These are phyloP conservation scores for Solanum hybrid DNA, from an alignment of 305 asterid genomes.

Conservation along the genomic window DNA sequence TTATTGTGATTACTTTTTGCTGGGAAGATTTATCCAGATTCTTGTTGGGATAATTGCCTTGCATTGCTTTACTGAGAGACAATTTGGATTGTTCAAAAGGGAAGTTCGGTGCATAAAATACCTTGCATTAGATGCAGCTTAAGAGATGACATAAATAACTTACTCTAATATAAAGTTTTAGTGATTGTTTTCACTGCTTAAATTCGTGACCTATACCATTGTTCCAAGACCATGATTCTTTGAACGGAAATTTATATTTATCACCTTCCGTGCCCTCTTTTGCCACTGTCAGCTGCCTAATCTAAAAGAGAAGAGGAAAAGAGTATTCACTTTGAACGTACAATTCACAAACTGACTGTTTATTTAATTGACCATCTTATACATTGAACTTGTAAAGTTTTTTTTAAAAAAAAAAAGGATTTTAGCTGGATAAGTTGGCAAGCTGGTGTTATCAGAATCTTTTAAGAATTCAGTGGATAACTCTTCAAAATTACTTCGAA, in stretches of 20 bases:
- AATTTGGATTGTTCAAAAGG: background rate
- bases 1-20: background rate
- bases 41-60: background rate
- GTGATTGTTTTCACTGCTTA: background rate
- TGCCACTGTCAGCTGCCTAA: background rate
- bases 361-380: background rate
- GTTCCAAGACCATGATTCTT: background rate
- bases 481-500: background rate
- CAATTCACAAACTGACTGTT: background rate
- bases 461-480: background rate
- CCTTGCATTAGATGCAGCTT: no score
- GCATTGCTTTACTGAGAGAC: background rate
- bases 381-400: background rate
- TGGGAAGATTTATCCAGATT: background rate
- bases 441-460: background rate
- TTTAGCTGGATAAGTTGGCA: background rate
- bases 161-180: no score
- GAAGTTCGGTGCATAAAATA: background rate
- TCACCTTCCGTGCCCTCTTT: background rate
- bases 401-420: background rate
- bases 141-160: background rate
- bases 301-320: background rate
- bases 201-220: background rate
- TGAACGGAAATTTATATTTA: background rate
- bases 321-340: background rate